Evolutionary conservation across 176 grass and related monocot genomes (phyloP).

Genomic region (Metroxylon sagu): DNA sequence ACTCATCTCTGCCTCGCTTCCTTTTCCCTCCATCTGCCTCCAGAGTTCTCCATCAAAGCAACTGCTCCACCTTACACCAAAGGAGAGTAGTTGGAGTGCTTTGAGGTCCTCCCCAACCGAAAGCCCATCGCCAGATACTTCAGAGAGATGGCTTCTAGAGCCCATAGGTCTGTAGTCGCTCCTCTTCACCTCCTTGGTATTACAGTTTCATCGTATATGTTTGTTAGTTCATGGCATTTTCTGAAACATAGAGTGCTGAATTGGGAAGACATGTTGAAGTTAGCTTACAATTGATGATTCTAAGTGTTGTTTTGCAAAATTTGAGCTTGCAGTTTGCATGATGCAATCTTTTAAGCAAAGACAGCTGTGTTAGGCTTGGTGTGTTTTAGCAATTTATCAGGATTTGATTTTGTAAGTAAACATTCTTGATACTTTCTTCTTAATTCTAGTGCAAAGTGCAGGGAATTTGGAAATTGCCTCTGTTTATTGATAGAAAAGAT

Average conservation of each 20-base stretch:
- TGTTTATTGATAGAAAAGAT: too few species aligned
- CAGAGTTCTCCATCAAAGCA: background rate
- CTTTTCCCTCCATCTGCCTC: background rate
- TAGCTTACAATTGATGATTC: too few species aligned
- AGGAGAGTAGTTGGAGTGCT: background rate
- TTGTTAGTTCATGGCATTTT: background rate
- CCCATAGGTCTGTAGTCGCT: constrained; percentile 32
- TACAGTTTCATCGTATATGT: background rate
- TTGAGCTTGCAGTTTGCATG: too few species aligned
- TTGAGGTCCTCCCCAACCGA: constrained; percentile 19
- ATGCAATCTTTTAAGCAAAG: too few species aligned
- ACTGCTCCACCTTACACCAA: background rate
- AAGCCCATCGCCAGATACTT: background rate
- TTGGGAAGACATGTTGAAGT: too few species aligned
- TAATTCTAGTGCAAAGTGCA: too few species aligned
- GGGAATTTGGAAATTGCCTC: too few species aligned
- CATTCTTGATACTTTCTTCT: too few species aligned
- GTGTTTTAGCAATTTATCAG: too few species aligned
- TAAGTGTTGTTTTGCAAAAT: too few species aligned
- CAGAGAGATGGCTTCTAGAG: constrained; percentile 56
- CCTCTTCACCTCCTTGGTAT: background rate
- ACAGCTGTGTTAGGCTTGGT: too few species aligned
- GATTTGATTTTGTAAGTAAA: too few species aligned
- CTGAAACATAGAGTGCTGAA: background rate
- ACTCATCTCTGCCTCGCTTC: background rate